A percentile compares a stretch with the other conserved stretches of the same genome.
These are phyloP conservation scores for Cucumis cinereus DNA, from an alignment of 306 rosid species.

Conservation along the genomic window DNA sequence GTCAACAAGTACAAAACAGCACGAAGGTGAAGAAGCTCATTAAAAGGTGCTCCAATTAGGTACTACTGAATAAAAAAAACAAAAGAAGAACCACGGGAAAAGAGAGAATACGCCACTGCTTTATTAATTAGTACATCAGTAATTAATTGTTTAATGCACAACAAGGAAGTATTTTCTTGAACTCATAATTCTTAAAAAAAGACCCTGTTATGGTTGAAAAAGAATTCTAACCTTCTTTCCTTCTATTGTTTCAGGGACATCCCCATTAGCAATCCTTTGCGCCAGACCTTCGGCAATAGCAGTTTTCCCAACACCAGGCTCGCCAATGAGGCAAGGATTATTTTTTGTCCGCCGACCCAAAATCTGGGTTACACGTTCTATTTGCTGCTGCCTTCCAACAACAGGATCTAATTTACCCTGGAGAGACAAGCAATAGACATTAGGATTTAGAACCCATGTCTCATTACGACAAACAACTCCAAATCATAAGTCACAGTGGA, in stretches of 20 bases:
- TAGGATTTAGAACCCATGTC: background rate
- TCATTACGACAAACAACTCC: background rate
- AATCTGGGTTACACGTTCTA: conserved; percentile 91
- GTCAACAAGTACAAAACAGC: background rate
- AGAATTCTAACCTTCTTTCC: conserved; percentile 64
- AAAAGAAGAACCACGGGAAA: background rate
- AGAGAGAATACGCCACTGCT: background rate
- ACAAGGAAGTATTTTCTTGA: background rate
- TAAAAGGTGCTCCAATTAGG: background rate
- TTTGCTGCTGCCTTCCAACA: conserved; percentile 88
- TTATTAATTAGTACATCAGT: background rate
- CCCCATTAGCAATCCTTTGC: conserved; percentile 79
- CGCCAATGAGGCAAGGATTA: conserved; percentile 92
- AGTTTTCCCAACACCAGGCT: conserved; percentile 97
- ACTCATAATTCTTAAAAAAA: background rate
- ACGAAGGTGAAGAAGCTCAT: background rate
- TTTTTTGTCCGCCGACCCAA: conserved; percentile 87
- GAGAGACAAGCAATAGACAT: background rate
- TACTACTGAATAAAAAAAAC: no score
- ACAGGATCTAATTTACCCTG: conserved; percentile 97
- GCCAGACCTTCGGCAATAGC: conserved; percentile 98
- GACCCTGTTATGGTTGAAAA: background rate
- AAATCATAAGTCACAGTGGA: background rate
- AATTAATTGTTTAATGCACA: background rate
- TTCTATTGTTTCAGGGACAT: conserved; percentile 95